Evolutionary conservation across 2,329 filamentous ascomycete species (phyloP).

Genomic region (Cercospora nicotianae): DNA sequence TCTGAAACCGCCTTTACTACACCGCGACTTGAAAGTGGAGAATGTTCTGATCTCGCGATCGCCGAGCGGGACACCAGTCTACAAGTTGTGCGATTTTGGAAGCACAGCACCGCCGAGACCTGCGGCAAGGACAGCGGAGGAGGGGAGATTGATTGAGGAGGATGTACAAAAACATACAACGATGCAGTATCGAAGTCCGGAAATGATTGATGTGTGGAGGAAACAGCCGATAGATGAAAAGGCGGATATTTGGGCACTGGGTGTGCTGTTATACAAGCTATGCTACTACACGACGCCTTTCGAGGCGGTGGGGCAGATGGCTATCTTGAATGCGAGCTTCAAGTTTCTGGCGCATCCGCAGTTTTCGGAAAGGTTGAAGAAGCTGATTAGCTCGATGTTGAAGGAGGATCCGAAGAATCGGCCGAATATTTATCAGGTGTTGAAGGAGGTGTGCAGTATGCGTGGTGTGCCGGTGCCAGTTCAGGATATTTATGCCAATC

Average conservation of each 20-base stretch:
- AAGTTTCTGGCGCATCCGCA: conserved; percentile 84
- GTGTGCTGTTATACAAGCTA: conserved; percentile 92
- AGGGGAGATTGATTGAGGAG: conserved; percentile 91
- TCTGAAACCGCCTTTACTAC: conserved; percentile 85
- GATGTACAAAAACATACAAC: conserved; percentile 97
- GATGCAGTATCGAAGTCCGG: conserved; percentile 92
- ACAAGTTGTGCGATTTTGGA: conserved; percentile 98
- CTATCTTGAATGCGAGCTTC: conserved; percentile 93
- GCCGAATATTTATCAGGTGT: conserved; percentile 91
- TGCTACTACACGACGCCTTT: conserved; percentile 99
- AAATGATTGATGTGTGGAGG: conserved; percentile 98
- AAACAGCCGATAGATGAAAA: conserved; percentile 98
- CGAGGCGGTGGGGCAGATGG: conserved; percentile 95
- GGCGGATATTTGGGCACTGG: conserved; percentile 96
- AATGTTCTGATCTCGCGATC: conserved; percentile 80
- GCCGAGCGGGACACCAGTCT: conserved; percentile 65
- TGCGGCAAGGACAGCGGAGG: conserved; percentile 80
- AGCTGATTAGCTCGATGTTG: conserved; percentile 89
- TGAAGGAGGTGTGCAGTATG: conserved; percentile 85
- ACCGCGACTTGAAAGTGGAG: conserved; percentile 95
- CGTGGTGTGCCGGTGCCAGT: conserved; percentile 81
- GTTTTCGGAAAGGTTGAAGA: conserved; percentile 88
- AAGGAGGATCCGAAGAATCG: conserved; percentile 75
- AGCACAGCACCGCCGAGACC: conserved; percentile 81
- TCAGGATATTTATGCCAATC: conserved; percentile 64